Percentiles rank a stretch among this genome's conserved stretches.
Conservation (phyloP, 768 basidiomycete species). For the Auricularia sp. region DNA sequence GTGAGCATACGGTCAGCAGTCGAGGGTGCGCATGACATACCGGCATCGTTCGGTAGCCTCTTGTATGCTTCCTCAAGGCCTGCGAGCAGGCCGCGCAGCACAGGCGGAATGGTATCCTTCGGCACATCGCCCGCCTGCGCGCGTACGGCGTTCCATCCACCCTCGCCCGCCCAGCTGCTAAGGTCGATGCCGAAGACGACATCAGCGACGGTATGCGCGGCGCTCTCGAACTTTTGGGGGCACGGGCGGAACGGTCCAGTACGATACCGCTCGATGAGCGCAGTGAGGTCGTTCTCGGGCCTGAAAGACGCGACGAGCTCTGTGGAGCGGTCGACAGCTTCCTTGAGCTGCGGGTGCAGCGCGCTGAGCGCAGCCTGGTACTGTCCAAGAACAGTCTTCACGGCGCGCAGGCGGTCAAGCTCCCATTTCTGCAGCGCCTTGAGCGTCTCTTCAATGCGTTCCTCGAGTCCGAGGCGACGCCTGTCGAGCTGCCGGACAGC, state of each 20-base stretch:
- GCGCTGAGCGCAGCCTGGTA: conserved; percentile 75
- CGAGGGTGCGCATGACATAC: conserved; percentile 28
- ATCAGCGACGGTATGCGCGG: conserved; percentile 73
- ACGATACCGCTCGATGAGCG: conserved; percentile 84
- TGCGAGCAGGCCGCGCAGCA: conserved; percentile 55
- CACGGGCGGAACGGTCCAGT: conserved; percentile 87
- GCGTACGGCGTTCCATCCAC: conserved; percentile 53
- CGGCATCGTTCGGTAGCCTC: conserved; percentile 49
- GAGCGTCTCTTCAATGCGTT: conserved; percentile 73
- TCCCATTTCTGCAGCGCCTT: conserved; percentile 81
- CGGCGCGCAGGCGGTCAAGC: conserved; percentile 65
- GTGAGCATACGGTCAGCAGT: no score
- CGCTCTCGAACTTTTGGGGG: conserved; percentile 78
- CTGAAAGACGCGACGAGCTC: conserved; percentile 77
- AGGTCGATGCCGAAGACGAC: conserved; percentile 89
- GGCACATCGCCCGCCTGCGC: conserved; percentile 43
- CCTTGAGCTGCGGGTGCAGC: conserved; percentile 56
- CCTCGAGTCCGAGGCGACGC: conserved; percentile 78
- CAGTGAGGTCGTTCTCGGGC: conserved; percentile 77
- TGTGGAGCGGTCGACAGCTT: conserved; percentile 56
- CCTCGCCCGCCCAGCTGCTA: conserved; percentile 77
- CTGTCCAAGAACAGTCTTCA: conserved; percentile 81
- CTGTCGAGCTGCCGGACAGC: conserved; percentile 76
- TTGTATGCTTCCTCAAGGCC: conserved; percentile 56
- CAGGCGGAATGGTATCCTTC: conserved; percentile 54